These are phyloP conservation scores for Termitomyces sp. DNA, from an alignment of 1,284 basidiomycete species.

Conservation along the genomic window DNA sequence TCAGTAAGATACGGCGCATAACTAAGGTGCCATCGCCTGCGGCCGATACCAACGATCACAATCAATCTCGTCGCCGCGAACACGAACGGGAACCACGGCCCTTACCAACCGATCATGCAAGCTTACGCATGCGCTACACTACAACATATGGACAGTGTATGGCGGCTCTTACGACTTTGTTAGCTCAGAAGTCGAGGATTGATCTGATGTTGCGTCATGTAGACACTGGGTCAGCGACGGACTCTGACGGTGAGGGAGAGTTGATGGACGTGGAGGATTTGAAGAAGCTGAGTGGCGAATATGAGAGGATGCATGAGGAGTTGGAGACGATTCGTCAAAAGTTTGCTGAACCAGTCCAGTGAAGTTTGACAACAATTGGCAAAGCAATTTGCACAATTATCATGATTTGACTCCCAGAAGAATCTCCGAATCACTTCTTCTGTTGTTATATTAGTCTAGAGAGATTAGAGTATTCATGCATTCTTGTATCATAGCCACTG, in stretches of 20 bases:
- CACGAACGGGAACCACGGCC: constrained; percentile 24
- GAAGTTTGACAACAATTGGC: neutral
- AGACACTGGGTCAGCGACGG: constrained; percentile 32
- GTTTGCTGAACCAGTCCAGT: constrained; percentile 21
- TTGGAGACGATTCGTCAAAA: constrained; percentile 40
- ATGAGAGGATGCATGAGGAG: constrained; percentile 40
- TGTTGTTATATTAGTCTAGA: neutral
- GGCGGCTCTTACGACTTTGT: constrained; percentile 37
- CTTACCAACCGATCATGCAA: constrained; percentile 43
- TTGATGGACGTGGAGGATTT: constrained; percentile 51
- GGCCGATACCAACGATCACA: constrained; percentile 17
- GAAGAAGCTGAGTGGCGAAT: constrained; percentile 35
- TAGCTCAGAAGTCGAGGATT: constrained; percentile 44
- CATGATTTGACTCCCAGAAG: neutral
- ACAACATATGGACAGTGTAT: constrained; percentile 47
- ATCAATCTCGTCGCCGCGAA: constrained; percentile 18
- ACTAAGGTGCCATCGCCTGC: constrained; percentile 14
- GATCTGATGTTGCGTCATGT: constrained; percentile 33
- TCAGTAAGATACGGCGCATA: constrained; percentile 19
- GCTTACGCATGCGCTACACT: constrained; percentile 48
- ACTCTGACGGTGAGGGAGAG: constrained; percentile 44
- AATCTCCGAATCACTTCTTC: neutral
- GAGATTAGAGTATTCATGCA: neutral
- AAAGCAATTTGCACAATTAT: neutral
- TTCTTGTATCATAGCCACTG: neutral